Conservation (phyloP, 305 asterid genomes). For the Solanum hybrid region DNA sequence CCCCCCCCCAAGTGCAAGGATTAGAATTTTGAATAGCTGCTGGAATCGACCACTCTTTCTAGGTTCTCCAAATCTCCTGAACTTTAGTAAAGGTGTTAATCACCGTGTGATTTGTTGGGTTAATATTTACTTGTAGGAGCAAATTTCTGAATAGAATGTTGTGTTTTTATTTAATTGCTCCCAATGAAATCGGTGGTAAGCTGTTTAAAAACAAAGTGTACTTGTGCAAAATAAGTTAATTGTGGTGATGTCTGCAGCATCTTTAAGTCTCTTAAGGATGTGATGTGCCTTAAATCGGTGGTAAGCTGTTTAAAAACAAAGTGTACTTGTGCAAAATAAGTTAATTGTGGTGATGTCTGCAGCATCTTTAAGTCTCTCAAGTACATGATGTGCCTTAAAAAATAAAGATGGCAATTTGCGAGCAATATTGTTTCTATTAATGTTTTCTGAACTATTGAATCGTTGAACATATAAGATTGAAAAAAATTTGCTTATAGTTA, state of each 20-base stretch:
- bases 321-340: neutral
- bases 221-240: neutral
- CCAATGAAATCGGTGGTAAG: neutral
- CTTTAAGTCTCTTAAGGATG: neutral
- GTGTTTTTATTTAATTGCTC: neutral
- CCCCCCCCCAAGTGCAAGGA: too few relatives aligned
- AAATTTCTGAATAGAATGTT: neutral
- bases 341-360: neutral
- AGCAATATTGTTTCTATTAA: neutral
- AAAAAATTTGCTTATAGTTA: neutral
- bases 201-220: neutral
- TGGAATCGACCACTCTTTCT: neutral
- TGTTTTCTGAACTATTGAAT: slow-evolving; percentile 15
- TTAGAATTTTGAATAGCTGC: neutral
- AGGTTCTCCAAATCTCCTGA: neutral
- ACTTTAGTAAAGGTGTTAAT: neutral
- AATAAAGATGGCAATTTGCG: neutral
- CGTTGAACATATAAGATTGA: neutral
- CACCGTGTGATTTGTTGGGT: neutral
- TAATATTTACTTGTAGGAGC: neutral
- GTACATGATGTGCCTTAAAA: neutral
- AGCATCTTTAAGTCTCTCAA: neutral
- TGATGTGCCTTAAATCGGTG: neutral
- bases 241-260: neutral
- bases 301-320: neutral